Percentiles rank a stretch among this genome's conserved stretches.
Evolutionary conservation across 495 filamentous ascomycete genomes (phyloP).

Genomic region (Penicillium paxilli): DNA sequence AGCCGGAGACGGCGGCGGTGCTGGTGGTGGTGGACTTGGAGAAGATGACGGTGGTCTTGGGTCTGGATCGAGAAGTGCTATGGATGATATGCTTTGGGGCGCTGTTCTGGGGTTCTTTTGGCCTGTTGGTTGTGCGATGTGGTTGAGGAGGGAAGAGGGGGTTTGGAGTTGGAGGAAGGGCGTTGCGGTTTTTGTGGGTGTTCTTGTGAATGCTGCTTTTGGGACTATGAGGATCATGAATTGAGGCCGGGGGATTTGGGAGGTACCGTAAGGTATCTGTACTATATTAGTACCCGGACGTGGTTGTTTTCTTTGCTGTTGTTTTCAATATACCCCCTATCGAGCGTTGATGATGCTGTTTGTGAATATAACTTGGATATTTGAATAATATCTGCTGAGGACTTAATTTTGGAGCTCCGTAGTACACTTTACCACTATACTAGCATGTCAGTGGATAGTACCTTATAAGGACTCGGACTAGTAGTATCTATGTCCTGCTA

Average conservation of each 20-base stretch:
- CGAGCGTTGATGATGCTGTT: not conserved
- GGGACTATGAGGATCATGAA: constrained; percentile 61
- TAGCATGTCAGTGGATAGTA: too few species aligned
- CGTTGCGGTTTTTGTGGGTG: constrained; percentile 79
- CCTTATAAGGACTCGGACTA: too few species aligned
- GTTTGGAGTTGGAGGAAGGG: constrained; percentile 81
- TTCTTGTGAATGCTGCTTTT: constrained; percentile 72
- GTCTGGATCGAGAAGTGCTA: constrained; percentile 44
- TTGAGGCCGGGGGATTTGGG: constrained; percentile 14
- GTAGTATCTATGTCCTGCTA: too few species aligned
- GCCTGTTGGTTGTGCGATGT: constrained; percentile 81
- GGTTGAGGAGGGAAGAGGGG: constrained; percentile 84
- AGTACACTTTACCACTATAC: too few species aligned
- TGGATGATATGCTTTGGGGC: constrained; percentile 87
- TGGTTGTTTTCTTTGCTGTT: not conserved
- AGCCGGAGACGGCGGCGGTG: constrained; percentile 35
- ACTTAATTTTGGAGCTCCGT: too few species aligned
- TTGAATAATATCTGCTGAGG: too few species aligned
- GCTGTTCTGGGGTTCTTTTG: constrained; percentile 92
- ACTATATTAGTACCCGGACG: not conserved
- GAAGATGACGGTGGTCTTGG: constrained; percentile 55
- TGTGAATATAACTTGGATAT: not conserved
- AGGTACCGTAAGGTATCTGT: not conserved
- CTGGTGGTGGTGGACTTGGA: constrained; percentile 19
- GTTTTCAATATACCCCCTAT: constrained; percentile 1